Evolutionary conservation across 2,329 filamentous ascomycete species (phyloP).

Genomic region (Purpureocillium takamizusanense): DNA sequence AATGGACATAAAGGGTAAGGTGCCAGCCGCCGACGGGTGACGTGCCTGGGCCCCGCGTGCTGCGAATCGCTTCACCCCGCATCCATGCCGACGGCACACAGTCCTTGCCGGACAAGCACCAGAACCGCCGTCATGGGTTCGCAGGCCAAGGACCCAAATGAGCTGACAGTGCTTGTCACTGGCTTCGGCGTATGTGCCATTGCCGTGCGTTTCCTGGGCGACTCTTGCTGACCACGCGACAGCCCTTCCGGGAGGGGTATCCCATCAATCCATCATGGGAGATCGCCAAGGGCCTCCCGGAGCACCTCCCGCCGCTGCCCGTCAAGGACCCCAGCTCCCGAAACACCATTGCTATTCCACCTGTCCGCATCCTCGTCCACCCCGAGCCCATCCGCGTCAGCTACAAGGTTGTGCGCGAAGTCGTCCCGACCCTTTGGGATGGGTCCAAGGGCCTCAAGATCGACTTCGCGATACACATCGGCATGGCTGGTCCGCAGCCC

Average conservation of each 20-base stretch:
- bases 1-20: not conserved
- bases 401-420: slow-evolving; percentile 55
- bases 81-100: no score
- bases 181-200: slow-evolving; percentile 46
- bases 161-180: slow-evolving; percentile 50
- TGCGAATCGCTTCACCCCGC: not conserved
- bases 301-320: slow-evolving; percentile 45
- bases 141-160: slow-evolving; percentile 28
- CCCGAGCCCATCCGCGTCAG: slow-evolving; percentile 60
- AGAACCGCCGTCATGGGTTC: slow-evolving; percentile 22
- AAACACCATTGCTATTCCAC: slow-evolving; percentile 21
- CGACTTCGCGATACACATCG: slow-evolving; percentile 68
- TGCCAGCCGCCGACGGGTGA: no score
- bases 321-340: slow-evolving; percentile 27
- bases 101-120: not conserved
- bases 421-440: slow-evolving; percentile 57
- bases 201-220: slow-evolving; percentile 1
- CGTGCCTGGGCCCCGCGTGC: no score
- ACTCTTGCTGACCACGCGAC: slow-evolving; percentile 9
- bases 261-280: slow-evolving; percentile 74
- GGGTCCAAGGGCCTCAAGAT: slow-evolving; percentile 29
- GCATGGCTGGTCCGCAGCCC: slow-evolving; percentile 59
- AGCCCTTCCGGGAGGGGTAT: slow-evolving; percentile 70
- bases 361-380: slow-evolving; percentile 56
- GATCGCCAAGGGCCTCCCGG: slow-evolving; percentile 61